A percentile compares a stretch with the other conserved stretches of the same genome.
phyloP scores from a whole-genome alignment of 2,329 filamentous ascomycete species.

The Zasmidium cellare region DNA sequence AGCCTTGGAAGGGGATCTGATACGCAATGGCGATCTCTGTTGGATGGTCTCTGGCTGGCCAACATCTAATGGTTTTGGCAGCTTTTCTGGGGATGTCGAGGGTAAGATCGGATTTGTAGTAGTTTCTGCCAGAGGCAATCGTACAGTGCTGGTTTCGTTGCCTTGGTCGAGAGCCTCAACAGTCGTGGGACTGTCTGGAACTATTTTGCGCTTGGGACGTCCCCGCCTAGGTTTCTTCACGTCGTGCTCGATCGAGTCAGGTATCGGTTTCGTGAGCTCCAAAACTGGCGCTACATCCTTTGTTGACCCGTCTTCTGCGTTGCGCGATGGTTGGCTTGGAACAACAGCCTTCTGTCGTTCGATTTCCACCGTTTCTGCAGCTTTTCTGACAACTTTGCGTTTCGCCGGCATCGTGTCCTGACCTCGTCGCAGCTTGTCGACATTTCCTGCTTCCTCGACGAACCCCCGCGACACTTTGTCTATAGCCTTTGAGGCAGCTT shows the following conservation, averaged over 20 bases:
- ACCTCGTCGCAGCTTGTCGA: conserved; percentile 24
- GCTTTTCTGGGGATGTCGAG: conserved; percentile 10
- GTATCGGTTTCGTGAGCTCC: not conserved
- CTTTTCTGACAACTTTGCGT: not conserved
- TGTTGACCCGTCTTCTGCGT: not conserved
- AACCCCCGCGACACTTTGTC: conserved; percentile 25
- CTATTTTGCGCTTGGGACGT: not conserved
- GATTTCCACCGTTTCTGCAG: not conserved
- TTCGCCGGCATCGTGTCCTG: conserved; percentile 5
- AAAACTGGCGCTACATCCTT: not conserved
- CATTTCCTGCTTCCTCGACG: conserved; percentile 23
- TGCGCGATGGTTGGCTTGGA: not conserved
- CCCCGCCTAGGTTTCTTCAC: not conserved
- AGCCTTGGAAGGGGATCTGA: not conserved
- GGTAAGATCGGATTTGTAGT: conserved; percentile 8
- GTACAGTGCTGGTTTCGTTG: not conserved
- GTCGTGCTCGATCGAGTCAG: not conserved
- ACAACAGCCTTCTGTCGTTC: no score
- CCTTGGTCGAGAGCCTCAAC: not conserved
- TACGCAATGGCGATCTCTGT: not conserved
- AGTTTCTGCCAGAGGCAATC: conserved; percentile 11
- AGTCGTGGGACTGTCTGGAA: not conserved
- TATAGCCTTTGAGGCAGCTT: conserved; percentile 25
- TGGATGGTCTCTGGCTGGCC: not conserved
- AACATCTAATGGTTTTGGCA: conserved; percentile 5